Percentiles rank a stretch among this genome's conserved stretches.
phyloP scores from a whole-genome alignment of 768 basidiomycete species.

The Rhodotorula taiwanensis region DNA sequence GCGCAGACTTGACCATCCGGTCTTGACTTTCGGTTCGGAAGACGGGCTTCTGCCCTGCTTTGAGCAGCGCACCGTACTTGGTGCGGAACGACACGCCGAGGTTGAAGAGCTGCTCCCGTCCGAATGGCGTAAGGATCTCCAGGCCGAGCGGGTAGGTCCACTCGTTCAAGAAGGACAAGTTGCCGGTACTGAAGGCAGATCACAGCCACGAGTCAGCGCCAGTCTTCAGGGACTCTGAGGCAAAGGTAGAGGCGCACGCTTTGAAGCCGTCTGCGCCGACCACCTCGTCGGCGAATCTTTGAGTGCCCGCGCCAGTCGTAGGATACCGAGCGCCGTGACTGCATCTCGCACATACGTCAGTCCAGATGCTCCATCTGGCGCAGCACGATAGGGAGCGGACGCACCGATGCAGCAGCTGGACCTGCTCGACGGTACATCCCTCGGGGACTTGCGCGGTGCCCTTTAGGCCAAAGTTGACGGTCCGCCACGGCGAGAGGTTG shows the following conservation, averaged over 20 bases:
- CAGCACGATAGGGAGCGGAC: no score
- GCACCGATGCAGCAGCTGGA: conserved; percentile 32
- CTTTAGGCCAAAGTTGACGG: conserved; percentile 25
- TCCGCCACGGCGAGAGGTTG: conserved; percentile 32
- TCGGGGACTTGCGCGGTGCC: conserved; percentile 9
- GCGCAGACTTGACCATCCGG: conserved; percentile 51
- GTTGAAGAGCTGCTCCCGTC: conserved; percentile 75
- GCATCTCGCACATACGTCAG: neutral
- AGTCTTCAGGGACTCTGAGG: neutral
- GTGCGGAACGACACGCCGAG: conserved; percentile 61
- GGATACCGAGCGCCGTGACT: conserved; percentile 65
- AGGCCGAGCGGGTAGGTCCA: conserved; percentile 85
- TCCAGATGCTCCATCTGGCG: no score
- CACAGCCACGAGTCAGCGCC: conserved; percentile 62
- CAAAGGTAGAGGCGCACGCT: conserved; percentile 2
- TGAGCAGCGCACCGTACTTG: conserved; percentile 68
- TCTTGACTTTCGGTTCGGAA: conserved; percentile 56
- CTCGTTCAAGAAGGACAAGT: conserved; percentile 67
- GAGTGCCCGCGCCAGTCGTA: conserved; percentile 45
- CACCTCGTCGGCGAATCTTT: conserved; percentile 54
- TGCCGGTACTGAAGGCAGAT: conserved; percentile 51
- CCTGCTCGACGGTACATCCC: conserved; percentile 31
- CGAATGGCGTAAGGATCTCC: conserved; percentile 81
- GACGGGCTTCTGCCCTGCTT: conserved; percentile 57
- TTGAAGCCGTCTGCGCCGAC: conserved; percentile 51